Conservation (phyloP, 768 basidiomycete genomes). For the Psilocybe subaeruginosa region DNA sequence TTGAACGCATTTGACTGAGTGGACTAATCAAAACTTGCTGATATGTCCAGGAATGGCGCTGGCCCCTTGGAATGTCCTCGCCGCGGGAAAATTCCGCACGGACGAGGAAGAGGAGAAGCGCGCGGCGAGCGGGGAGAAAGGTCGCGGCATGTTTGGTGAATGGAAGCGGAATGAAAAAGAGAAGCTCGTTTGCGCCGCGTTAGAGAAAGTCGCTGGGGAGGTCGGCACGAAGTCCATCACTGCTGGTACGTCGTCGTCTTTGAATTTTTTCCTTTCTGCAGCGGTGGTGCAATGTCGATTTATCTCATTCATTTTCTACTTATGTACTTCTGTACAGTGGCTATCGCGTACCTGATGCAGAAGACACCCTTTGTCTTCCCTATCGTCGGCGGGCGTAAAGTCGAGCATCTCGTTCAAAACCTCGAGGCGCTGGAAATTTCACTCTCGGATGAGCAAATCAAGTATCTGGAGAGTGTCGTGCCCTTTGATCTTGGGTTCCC, state of each 20-base stretch:
- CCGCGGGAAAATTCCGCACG: conserved; percentile 52
- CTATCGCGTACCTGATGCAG: conserved; percentile 57
- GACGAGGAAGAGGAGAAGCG: conserved; percentile 38
- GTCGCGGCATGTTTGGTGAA: conserved; percentile 15
- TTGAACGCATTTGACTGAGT: background rate
- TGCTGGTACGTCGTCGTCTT: conserved; percentile 33
- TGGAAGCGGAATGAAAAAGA: conserved; percentile 54
- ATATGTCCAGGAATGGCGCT: conserved; percentile 23
- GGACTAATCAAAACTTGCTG: too few species aligned
- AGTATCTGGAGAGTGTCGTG: conserved; percentile 42
- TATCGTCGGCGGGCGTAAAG: conserved; percentile 53
- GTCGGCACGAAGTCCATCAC: conserved; percentile 50
- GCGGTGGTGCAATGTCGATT: too few species aligned
- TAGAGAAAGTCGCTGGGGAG: conserved; percentile 54
- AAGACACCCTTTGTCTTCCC: conserved; percentile 58
- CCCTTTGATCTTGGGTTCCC: conserved; percentile 55
- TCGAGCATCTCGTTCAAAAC: conserved; percentile 53
- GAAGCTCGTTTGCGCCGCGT: conserved; percentile 40
- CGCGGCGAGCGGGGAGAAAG: conserved; percentile 39
- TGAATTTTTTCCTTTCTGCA: too few species aligned
- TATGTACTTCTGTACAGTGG: conserved; percentile 31
- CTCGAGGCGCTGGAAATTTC: conserved; percentile 51
- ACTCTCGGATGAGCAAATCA: conserved; percentile 47
- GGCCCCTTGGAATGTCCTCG: conserved; percentile 35
- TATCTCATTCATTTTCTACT: too few species aligned